Percentiles rank a stretch among this genome's conserved stretches.
These are phyloP conservation scores for Scolecobasidium constrictum DNA, from an alignment of 2,329 filamentous ascomycete species.

Conservation along the genomic window DNA sequence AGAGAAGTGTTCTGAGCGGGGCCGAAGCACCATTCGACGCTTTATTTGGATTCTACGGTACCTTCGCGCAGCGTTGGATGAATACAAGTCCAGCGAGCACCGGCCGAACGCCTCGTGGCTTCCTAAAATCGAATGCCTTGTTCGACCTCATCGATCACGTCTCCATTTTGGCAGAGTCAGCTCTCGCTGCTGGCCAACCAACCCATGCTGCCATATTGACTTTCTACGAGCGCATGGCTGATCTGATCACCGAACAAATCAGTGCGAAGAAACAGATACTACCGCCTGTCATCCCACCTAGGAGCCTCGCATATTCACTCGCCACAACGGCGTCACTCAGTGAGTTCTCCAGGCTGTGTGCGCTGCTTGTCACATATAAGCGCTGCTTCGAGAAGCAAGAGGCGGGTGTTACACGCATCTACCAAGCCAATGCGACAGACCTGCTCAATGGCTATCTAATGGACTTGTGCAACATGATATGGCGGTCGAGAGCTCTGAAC, in stretches of 20 bases:
- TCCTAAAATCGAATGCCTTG: constrained; percentile 30
- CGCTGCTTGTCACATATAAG: constrained; percentile 7
- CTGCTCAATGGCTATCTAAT: constrained; percentile 76
- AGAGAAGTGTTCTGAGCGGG: constrained; percentile 4
- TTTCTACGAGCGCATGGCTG: constrained; percentile 56
- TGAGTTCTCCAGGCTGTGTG: constrained; percentile 5
- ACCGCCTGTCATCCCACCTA: background rate
- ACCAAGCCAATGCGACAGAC: constrained; percentile 28
- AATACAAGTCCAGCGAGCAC: constrained; percentile 19
- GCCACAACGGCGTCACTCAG: constrained; percentile 1
- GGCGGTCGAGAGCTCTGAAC: constrained; percentile 64
- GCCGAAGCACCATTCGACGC: constrained; percentile 21
- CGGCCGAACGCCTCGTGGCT: constrained; percentile 19
- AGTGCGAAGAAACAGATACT: background rate
- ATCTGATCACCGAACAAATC: constrained; percentile 39
- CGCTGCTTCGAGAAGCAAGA: background rate
- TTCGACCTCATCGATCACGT: constrained; percentile 20
- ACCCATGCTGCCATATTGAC: constrained; percentile 46
- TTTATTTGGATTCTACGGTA: constrained; percentile 57
- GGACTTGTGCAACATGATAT: constrained; percentile 77
- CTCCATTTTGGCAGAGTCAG: constrained; percentile 20
- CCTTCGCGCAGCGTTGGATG: constrained; percentile 48
- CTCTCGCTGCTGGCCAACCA: constrained; percentile 18
- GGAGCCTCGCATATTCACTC: background rate
- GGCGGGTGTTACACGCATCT: constrained; percentile 19